Conservation (phyloP, 148 eudicot species). For the Rhododendron griersonianum region DNA sequence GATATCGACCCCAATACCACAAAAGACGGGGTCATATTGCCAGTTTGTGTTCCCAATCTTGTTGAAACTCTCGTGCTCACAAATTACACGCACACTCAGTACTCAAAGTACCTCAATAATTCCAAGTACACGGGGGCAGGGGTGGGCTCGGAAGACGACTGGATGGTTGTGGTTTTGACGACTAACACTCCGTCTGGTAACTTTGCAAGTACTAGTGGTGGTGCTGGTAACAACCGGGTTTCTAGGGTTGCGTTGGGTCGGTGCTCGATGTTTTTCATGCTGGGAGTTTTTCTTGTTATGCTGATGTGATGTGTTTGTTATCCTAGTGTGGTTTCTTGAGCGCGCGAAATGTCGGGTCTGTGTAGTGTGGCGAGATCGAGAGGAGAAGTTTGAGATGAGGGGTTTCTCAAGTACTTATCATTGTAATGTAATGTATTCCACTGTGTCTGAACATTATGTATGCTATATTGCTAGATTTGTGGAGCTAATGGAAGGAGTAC, state of each 20-base stretch:
- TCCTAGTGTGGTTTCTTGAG: not conserved
- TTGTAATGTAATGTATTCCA: not conserved
- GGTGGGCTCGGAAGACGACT: conserved; percentile 61
- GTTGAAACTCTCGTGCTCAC: conserved; percentile 61
- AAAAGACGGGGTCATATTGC: conserved; percentile 50
- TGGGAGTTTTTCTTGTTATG: conserved; percentile 13
- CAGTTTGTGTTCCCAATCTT: conserved; percentile 56
- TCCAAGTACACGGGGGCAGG: conserved; percentile 64
- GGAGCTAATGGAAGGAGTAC: not conserved
- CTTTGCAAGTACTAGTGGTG: conserved; percentile 22
- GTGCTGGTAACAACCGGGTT: conserved; percentile 22
- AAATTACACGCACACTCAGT: conserved; percentile 57
- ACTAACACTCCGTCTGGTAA: conserved; percentile 49
- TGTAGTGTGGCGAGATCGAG: not conserved
- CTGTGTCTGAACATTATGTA: not conserved
- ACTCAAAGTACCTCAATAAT: conserved; percentile 38
- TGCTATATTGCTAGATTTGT: not conserved
- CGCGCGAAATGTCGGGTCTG: not conserved
- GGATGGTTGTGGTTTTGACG: conserved; percentile 68
- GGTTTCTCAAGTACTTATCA: not conserved
- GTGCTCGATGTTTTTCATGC: conserved; percentile 11
- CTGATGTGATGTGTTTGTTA: not conserved
- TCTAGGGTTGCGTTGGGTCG: not conserved
- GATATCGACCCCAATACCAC: conserved; percentile 45
- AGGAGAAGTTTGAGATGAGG: not conserved